Evolutionary conservation across 495 filamentous ascomycete genomes (phyloP), one percentile per base, ranked within the genome.

Genomic region (Penicillium canescens): DNA sequence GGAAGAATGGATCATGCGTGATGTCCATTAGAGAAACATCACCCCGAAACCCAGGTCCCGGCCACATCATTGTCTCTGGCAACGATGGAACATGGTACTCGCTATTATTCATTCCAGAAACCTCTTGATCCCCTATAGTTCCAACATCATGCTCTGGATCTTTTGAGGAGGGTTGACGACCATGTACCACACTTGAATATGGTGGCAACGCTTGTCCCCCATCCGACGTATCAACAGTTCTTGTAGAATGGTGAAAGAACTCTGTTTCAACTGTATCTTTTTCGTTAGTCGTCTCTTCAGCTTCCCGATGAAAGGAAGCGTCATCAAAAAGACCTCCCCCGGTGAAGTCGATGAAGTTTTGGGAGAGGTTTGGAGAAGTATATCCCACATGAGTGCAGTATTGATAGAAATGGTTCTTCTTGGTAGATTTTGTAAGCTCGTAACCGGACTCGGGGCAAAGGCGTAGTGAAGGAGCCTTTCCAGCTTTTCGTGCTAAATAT

Each of bases 351-450:
- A 59, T 8, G 49, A 37, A 1, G 50, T 50, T 14, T 54, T 55
- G 3, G 60, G 50, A 9, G 65, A 66, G 42, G 57, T 70, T 46
- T 72, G 66, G 10, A 69, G 65, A 7, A 76, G 64, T 21, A 73
- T 71, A 20, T 75, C 72, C 73, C 73, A 76, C 73, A 76, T 76
- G n/a, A 76, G 44, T 6, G 70, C 65, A 4, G 74, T 70, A 36
- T 69, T 55, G 20, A 64, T 76, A 6, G 74, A 69, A 38, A 74
- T 61, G 21, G 74, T 74, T 42, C 72, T 69, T 28, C 69, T 65
- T 8, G 73, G 66, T 16, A 59, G 55, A 44, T 63, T 67, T 18
- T 65, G 60, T 12, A 69, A 54, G 37, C 63, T 65, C 8, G 71
- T 52, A 37, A 46, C 55, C 16, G 60, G 60, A 40, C 72, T 67